A percentile compares a stretch with the other conserved stretches of the same genome.
phyloP scores from a whole-genome alignment of 23 red algal genomes.

The Gracilariopsis chorda region DNA sequence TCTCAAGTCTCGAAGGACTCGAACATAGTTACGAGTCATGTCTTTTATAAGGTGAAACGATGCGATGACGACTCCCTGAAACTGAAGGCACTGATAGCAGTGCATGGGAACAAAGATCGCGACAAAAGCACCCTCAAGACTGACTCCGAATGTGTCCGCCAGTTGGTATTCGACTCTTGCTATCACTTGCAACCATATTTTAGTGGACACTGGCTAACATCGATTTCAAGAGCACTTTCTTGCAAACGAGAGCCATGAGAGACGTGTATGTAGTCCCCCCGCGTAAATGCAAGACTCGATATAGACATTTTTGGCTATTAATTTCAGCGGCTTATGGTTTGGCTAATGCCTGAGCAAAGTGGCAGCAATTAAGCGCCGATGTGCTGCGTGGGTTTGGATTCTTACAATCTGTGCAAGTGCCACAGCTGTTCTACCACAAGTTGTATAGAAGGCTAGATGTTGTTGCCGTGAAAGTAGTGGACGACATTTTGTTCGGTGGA shows the following conservation, averaged over 20 bases:
- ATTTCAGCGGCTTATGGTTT: constrained; percentile 16
- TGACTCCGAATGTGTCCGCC: neutral
- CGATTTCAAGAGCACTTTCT: neutral
- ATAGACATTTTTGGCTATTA: neutral
- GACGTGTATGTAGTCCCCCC: neutral
- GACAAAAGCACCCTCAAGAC: neutral
- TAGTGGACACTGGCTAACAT: neutral
- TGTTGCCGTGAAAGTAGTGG: neutral
- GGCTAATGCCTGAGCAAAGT: constrained; percentile 3
- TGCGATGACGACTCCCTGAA: neutral
- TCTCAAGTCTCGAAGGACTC: neutral
- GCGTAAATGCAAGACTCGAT: neutral
- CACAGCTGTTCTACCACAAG: neutral
- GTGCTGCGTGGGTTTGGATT: neutral
- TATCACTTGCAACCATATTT: neutral
- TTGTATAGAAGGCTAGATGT: neutral
- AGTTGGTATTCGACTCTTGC: neutral
- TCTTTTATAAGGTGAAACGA: neutral
- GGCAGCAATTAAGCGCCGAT: neutral
- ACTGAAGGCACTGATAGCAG: neutral
- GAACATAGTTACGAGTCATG: neutral
- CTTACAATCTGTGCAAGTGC: neutral
- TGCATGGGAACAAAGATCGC: neutral
- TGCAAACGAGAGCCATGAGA: neutral
- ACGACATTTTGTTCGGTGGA: neutral